Evolutionary conservation across 2,329 filamentous ascomycete species (phyloP), one percentile per base, ranked within the genome.

Genomic region (Trichoderma arundinaceum): DNA sequence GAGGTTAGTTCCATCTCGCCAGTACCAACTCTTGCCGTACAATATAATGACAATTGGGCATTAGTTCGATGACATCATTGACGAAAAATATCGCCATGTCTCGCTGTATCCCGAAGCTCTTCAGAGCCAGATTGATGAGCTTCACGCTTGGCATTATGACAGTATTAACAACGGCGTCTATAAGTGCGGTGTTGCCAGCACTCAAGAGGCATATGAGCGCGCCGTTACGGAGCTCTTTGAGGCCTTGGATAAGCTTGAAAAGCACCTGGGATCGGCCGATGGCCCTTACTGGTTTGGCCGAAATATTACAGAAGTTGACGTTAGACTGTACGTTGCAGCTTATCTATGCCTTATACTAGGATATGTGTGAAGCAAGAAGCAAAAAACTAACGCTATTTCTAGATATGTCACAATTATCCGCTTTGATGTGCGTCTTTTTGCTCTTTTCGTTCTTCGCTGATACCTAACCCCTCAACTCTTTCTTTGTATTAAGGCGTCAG

Each of bases 81-180:
- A 84, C 0, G 80, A 84, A 4, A 75, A 88, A 73, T 84, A 86
- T 75, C 84, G 84, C 60, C 77, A 78, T 1, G 75, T 92, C 6
- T 85, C 89, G 54, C 82, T 93, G 46, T 91, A 90, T 75, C 92
- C 93, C 0, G 74, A 83, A 43, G 73, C 82, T 0, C 80, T 95
- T 12, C 83, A 82, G 46, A 71, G 71, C 35, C 76, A 89, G 53
- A 96, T 97, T 72, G 92, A 97, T 68, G 85, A 86, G 66, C 82
- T 88, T 44, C 90, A 95, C 75, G 84, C 84, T 62, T 96, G 92
- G 92, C 91, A 88, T 35, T 96, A 96, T 77, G 83, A 88, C 71
- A 73, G 78, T 39, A 87, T 90, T 77, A 90, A 90, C 76, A 90
- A 89, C 72, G 88, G 88, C 68, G 87, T 90, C 49, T 89, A 89